Evolutionary conservation across 345 rosid species (phyloP).

Genomic region (Citrus trifoliata): DNA sequence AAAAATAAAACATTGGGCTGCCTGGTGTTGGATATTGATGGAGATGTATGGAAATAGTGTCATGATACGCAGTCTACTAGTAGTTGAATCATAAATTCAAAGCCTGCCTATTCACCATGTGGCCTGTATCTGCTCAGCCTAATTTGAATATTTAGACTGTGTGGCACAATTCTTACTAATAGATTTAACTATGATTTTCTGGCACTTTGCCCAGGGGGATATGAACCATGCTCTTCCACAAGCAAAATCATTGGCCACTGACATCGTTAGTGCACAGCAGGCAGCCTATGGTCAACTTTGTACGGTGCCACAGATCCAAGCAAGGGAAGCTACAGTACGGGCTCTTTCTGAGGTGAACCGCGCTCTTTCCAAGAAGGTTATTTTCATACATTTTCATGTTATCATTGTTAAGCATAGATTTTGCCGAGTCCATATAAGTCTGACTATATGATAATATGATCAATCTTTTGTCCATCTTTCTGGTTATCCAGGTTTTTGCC

Average conservation of each 20-base stretch:
- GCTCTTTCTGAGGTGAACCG: constrained; percentile 46
- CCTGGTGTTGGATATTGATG: background rate
- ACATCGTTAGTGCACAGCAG: constrained; percentile 37
- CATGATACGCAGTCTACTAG: background rate
- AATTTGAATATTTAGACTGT: background rate
- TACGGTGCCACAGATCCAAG: constrained; percentile 33
- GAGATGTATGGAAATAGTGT: background rate
- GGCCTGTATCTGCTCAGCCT: background rate
- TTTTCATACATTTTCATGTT: background rate
- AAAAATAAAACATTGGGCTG: background rate
- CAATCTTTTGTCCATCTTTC: background rate
- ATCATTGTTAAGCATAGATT: background rate
- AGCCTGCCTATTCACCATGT: background rate
- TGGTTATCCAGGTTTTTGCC: background rate
- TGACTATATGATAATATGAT: background rate
- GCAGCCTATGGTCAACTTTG: constrained; percentile 33
- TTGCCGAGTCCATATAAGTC: background rate
- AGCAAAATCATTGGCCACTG: constrained; percentile 33
- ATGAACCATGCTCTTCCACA: constrained; percentile 28
- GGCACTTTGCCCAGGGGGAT: constrained; percentile 42
- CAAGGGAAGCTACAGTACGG: constrained; percentile 59
- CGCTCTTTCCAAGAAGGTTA: constrained; percentile 65
- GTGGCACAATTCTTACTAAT: background rate
- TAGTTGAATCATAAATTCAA: background rate
- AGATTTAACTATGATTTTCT: background rate